phyloP scores from a whole-genome alignment of 352 stramenopile genomes.

The Phytophthora cryptogea region DNA sequence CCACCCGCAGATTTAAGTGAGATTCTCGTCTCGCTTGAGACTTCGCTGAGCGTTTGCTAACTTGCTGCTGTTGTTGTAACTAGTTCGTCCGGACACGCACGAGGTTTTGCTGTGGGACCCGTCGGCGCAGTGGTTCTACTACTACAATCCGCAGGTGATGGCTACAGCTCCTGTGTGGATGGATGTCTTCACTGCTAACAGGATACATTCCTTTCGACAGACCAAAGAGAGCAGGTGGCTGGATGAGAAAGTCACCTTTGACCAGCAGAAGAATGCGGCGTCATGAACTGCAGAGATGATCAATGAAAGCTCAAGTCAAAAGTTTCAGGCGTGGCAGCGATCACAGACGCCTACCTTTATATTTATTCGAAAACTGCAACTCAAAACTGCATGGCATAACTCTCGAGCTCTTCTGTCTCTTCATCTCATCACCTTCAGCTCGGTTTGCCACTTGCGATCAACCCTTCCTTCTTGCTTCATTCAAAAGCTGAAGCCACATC shows the following conservation, averaged over 20 bases:
- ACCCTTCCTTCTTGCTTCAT: neutral
- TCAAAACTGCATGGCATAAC: slow-evolving; percentile 23
- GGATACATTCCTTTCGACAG: neutral
- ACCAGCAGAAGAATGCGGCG: no score
- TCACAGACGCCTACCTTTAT: slow-evolving; percentile 20
- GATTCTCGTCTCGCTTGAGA: neutral
- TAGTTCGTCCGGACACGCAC: slow-evolving; percentile 21
- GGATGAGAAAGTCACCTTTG: slow-evolving; percentile 2
- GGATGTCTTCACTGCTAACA: neutral
- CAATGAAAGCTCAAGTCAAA: neutral
- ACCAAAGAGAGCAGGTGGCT: slow-evolving; percentile 21
- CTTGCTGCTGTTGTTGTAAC: slow-evolving; percentile 1
- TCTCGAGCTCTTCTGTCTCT: neutral
- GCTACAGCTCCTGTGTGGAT: neutral
- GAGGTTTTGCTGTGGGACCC: slow-evolving; percentile 30
- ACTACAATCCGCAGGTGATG: slow-evolving; percentile 23
- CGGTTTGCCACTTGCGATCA: slow-evolving; percentile 9
- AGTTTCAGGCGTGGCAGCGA: slow-evolving; percentile 1
- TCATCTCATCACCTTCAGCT: slow-evolving; percentile 9
- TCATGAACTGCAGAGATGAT: no score
- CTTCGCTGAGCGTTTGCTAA: neutral
- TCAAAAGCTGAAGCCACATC: slow-evolving; percentile 2
- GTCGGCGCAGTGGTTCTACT: slow-evolving; percentile 23
- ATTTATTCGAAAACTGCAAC: slow-evolving; percentile 18
- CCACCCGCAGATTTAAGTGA: slow-evolving; percentile 20